Evolutionary conservation across 1,284 basidiomycete genomes (phyloP).

Genomic region (Ceratobasidium sp.): DNA sequence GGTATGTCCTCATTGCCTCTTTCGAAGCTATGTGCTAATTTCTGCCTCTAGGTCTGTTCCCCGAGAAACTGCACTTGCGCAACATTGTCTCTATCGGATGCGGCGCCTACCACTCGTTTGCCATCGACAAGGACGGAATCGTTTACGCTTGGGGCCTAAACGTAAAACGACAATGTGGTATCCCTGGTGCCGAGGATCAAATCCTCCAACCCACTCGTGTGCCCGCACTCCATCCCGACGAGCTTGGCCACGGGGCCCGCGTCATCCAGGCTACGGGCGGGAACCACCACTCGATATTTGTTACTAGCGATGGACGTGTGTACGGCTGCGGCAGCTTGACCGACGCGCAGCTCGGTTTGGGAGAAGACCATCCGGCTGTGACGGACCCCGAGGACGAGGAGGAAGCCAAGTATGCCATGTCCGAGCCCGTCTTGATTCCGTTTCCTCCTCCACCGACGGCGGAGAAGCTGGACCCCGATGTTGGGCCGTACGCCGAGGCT

Average conservation of each 20-base stretch:
- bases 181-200: conserved; percentile 61
- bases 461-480: conserved; percentile 60
- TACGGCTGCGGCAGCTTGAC: conserved; percentile 66
- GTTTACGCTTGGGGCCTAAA: conserved; percentile 89
- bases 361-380: conserved; percentile 64
- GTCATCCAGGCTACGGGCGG: conserved; percentile 63
- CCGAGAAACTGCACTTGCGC: conserved; percentile 82
- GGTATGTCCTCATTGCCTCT: conserved; percentile 60
- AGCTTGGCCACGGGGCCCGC: conserved; percentile 60
- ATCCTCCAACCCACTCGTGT: conserved; percentile 65
- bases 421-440: conserved; percentile 72
- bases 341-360: conserved; percentile 64
- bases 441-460: conserved; percentile 69
- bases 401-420: conserved; percentile 67
- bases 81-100: conserved; percentile 84
- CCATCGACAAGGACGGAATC: conserved; percentile 83
- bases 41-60: conserved; percentile 67
- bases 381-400: conserved; percentile 57
- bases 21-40: neutral
- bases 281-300: conserved; percentile 69
- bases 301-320: conserved; percentile 70
- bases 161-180: conserved; percentile 67
- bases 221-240: conserved; percentile 61
- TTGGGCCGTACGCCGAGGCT: conserved; percentile 56
- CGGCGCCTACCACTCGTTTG: conserved; percentile 90